Percentiles rank a stretch among this genome's conserved stretches.
phyloP scores from a whole-genome alignment of 768 basidiomycete genomes.

The Tulasnella sp. region DNA sequence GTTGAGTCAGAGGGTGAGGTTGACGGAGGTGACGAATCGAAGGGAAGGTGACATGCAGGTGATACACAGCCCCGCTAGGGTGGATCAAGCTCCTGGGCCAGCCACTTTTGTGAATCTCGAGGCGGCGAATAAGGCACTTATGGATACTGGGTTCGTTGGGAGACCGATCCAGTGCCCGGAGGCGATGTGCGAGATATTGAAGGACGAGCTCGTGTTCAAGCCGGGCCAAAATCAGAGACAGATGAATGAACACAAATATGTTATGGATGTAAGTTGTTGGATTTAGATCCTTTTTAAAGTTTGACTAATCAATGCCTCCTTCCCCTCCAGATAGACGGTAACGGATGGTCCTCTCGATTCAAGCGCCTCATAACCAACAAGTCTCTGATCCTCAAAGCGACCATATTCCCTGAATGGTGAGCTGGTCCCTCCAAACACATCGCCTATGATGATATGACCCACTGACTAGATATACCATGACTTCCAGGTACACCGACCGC shows the following conservation, averaged over 20 bases:
- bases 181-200: slow-evolving; percentile 19
- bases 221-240: slow-evolving; percentile 21
- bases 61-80: background rate
- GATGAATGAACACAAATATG: slow-evolving; percentile 14
- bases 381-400: slow-evolving; percentile 26
- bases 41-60: background rate
- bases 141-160: slow-evolving; percentile 25
- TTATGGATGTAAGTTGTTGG: slow-evolving; percentile 17
- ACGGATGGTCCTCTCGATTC: slow-evolving; percentile 30
- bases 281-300: too few species aligned
- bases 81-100: background rate
- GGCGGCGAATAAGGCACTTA: slow-evolving; percentile 21
- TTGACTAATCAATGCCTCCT: background rate
- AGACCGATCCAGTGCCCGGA: slow-evolving; percentile 23
- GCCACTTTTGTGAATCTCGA: background rate
- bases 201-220: slow-evolving; percentile 20
- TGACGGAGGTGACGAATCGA: background rate
- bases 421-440: too few species aligned
- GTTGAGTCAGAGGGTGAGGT: background rate
- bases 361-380: slow-evolving; percentile 28
- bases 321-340: slow-evolving; percentile 22
- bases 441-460: background rate
- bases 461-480: background rate
- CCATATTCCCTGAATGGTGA: slow-evolving; percentile 52
- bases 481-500: slow-evolving; percentile 41